Percentiles rank a stretch among this genome's conserved stretches.
Evolutionary conservation across 768 basidiomycete genomes (phyloP).

Genomic region (Tylopilus sp.): DNA sequence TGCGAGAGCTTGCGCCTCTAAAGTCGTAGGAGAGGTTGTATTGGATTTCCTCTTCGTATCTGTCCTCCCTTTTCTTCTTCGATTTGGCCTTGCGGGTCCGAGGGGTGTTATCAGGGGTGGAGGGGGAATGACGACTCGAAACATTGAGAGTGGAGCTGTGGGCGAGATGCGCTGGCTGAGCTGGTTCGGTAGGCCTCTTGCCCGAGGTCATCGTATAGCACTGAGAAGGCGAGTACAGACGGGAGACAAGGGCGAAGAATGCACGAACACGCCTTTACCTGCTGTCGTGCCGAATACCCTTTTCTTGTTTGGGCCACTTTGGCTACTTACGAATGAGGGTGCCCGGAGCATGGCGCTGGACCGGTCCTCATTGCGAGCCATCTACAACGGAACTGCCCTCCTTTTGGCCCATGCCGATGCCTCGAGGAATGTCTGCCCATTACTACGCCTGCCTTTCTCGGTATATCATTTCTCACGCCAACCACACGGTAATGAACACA

Average conservation of each 20-base stretch:
- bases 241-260: slow-evolving; percentile 37
- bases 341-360: slow-evolving; percentile 13
- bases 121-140: slow-evolving; percentile 46
- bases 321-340: slow-evolving; percentile 4
- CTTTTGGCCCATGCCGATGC: slow-evolving; percentile 27
- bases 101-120: slow-evolving; percentile 50
- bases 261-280: slow-evolving; percentile 37
- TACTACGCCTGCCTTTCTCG: slow-evolving; percentile 19
- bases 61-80: slow-evolving; percentile 43
- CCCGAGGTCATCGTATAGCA: slow-evolving; percentile 36
- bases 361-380: slow-evolving; percentile 26
- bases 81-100: slow-evolving; percentile 35
- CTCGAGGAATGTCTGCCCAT: slow-evolving; percentile 29
- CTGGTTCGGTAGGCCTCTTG: slow-evolving; percentile 28
- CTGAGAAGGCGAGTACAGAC: slow-evolving; percentile 32
- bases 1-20: slow-evolving; percentile 28
- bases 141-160: slow-evolving; percentile 53
- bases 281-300: slow-evolving; percentile 33
- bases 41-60: slow-evolving; percentile 43
- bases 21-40: slow-evolving; percentile 32
- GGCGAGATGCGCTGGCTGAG: slow-evolving; percentile 48
- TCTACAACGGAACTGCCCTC: slow-evolving; percentile 20
- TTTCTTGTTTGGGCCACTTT: slow-evolving; percentile 30
- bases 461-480: slow-evolving; percentile 18
- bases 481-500: slow-evolving; percentile 24